A percentile compares a stretch with the other conserved stretches of the same genome.
phyloP scores from a whole-genome alignment of 2,329 filamentous ascomycete species.

The Plenodomus biglobosus region DNA sequence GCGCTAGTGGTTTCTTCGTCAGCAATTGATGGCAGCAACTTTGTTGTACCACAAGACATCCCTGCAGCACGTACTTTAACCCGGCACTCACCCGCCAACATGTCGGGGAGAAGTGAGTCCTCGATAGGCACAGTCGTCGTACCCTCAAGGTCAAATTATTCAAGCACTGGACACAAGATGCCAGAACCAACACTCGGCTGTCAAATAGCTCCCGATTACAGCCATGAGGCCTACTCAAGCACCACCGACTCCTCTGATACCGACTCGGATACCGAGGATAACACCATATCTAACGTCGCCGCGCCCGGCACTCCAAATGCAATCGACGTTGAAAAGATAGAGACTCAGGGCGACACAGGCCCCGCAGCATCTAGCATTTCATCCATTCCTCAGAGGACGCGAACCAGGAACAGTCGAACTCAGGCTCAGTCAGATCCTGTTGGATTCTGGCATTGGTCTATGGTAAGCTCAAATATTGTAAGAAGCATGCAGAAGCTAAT shows the following conservation, averaged over 20 bases:
- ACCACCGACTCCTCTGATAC: slow-evolving; percentile 14
- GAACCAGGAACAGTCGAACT: slow-evolving; percentile 25
- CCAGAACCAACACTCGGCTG: slow-evolving; percentile 22
- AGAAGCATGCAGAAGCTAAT: not conserved
- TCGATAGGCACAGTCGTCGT: not conserved
- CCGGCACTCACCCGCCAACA: not conserved
- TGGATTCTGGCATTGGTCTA: slow-evolving; percentile 34
- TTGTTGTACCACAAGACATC: not conserved
- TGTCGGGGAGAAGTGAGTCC: not conserved
- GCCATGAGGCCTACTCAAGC: slow-evolving; percentile 17
- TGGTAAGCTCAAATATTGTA: slow-evolving; percentile 15
- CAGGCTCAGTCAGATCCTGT: slow-evolving; percentile 17
- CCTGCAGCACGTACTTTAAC: not conserved
- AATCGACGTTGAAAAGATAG: slow-evolving; percentile 24
- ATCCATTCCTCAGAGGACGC: slow-evolving; percentile 11
- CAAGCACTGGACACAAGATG: slow-evolving; percentile 10
- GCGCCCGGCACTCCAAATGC: not conserved
- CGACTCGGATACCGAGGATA: slow-evolving; percentile 10
- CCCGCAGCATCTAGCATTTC: slow-evolving; percentile 9
- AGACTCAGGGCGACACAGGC: slow-evolving; percentile 18
- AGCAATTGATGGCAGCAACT: not conserved
- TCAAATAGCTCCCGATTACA: slow-evolving; percentile 32
- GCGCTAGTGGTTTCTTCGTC: not conserved
- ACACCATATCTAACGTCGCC: not conserved
- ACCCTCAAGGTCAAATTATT: not conserved